These are phyloP conservation scores for Chrysoporthe puriensis DNA, from an alignment of 2,329 filamentous ascomycete species.

Conservation along the genomic window DNA sequence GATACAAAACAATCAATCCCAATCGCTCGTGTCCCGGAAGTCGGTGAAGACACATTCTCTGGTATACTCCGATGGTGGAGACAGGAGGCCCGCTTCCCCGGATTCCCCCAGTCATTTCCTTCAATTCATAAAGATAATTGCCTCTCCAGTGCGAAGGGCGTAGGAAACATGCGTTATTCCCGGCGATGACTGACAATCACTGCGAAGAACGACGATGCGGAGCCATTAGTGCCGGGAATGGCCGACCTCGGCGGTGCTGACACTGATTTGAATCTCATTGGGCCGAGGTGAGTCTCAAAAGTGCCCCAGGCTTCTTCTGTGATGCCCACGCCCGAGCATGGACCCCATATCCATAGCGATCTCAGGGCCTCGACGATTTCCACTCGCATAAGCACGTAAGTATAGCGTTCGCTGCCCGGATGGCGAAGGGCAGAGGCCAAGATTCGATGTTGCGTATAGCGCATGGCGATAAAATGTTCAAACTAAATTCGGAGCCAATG, in stretches of 20 bases:
- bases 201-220: neutral
- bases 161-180: neutral
- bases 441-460: too few species aligned
- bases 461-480: too few species aligned
- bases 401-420: too few species aligned
- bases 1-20: neutral
- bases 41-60: slow-evolving; percentile 1
- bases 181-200: neutral
- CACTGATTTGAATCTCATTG: neutral
- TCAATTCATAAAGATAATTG: neutral
- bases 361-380: too few species aligned
- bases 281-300: neutral
- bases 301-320: too few species aligned
- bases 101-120: neutral
- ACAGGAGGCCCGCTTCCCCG: slow-evolving; percentile 3
- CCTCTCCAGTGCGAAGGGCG: neutral
- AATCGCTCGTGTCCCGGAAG: neutral
- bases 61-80: slow-evolving; percentile 5
- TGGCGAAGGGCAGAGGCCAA: too few species aligned
- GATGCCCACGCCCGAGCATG: too few species aligned
- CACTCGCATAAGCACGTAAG: too few species aligned
- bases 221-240: slow-evolving; percentile 9
- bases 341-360: too few species aligned
- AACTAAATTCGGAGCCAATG: too few species aligned
- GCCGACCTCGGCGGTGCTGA: slow-evolving; percentile 21